A percentile compares a stretch with the other conserved stretches of the same genome.
These are phyloP conservation scores for Ocimum tenuiflorum DNA, from an alignment of 257 asterid genomes.

Conservation along the genomic window DNA sequence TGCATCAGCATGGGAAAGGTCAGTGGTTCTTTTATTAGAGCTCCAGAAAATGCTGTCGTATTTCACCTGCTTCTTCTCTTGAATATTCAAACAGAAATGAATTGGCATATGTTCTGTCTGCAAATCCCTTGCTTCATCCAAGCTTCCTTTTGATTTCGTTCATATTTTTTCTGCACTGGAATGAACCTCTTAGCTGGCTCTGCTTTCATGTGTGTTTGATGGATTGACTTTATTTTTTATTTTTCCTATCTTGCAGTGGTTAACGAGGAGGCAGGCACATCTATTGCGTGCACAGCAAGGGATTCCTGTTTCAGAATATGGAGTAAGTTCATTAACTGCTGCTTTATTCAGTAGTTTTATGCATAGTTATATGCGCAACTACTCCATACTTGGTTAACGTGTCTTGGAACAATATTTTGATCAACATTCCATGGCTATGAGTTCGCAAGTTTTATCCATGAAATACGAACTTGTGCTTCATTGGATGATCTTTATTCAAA, in stretches of 20 bases:
- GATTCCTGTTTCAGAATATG: slow-evolving; percentile 88
- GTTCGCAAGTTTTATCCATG: background rate
- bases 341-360: background rate
- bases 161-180: background rate
- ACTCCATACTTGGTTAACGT: background rate
- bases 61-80: slow-evolving; percentile 1
- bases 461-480: background rate
- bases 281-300: slow-evolving; percentile 88
- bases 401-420: background rate
- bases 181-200: background rate
- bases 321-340: slow-evolving; percentile 47
- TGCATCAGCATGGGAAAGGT: slow-evolving; percentile 82
- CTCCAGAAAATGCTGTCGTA: background rate
- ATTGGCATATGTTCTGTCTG: background rate
- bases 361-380: background rate
- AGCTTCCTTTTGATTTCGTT: background rate
- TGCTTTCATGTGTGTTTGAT: background rate
- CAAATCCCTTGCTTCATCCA: background rate
- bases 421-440: background rate
- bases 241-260: slow-evolving; percentile 52
- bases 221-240: background rate
- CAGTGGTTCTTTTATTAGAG: slow-evolving; percentile 22
- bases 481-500: background rate
- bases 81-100: too few species aligned
- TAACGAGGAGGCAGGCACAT: slow-evolving; percentile 81